These are phyloP conservation scores for Saccharomyces hybrid DNA, from an alignment of 1,139 yeast species.

Conservation along the genomic window DNA sequence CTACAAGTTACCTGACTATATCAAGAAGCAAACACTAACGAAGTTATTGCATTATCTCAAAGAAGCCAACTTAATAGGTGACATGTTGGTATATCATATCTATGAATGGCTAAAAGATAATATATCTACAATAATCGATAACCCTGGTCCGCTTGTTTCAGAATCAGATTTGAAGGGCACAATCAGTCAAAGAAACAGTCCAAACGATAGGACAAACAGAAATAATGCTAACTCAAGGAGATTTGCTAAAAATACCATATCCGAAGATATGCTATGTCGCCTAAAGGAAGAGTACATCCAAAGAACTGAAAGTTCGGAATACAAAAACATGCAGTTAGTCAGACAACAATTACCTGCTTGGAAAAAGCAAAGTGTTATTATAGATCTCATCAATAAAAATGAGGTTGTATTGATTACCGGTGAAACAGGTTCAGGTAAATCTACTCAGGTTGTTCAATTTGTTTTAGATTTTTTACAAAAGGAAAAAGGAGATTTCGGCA, in stretches of 20 bases:
- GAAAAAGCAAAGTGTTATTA: constrained; percentile 51
- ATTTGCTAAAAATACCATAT: no score
- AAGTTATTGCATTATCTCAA: constrained; percentile 40
- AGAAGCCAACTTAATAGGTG: constrained; percentile 47
- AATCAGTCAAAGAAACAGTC: not conserved
- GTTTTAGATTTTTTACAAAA: constrained; percentile 53
- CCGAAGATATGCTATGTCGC: no score
- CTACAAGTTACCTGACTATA: constrained; percentile 61
- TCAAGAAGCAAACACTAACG: constrained; percentile 56
- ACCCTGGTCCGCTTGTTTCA: constrained; percentile 63
- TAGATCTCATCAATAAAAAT: constrained; percentile 47
- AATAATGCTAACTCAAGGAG: no score
- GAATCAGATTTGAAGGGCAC: constrained; percentile 12
- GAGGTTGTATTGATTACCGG: constrained; percentile 80
- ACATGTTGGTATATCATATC: constrained; percentile 56
- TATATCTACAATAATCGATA: constrained; percentile 46
- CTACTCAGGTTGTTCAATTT: constrained; percentile 89
- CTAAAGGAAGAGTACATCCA: constrained; percentile 22
- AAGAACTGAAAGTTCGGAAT: constrained; percentile 25
- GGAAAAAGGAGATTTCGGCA: constrained; percentile 21
- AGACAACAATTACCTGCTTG: constrained; percentile 77
- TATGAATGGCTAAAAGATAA: constrained; percentile 72
- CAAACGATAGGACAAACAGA: not conserved
- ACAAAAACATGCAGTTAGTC: constrained; percentile 34
- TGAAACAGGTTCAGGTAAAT: constrained; percentile 95